Base-by-base conservation (phyloP, 2,329 filamentous ascomycete genomes). In the Cladophialophora immunda region DNA sequence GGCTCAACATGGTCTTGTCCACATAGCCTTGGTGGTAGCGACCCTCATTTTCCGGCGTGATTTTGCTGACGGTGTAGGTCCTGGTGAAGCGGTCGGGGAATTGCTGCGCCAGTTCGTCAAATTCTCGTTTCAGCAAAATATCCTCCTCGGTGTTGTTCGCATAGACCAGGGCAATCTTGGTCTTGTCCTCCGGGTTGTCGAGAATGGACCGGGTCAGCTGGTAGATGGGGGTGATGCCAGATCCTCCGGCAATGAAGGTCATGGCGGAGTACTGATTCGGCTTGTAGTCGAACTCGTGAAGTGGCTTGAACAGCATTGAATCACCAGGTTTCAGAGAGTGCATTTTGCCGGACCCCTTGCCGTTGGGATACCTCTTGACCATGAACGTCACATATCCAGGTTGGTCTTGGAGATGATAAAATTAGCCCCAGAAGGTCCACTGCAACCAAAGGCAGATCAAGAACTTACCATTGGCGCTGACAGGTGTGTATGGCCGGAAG, bases 181-280 rank as follows among this genome's bases (percentile, higher is more conserved):
- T 92, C 66, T 80, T 81, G 71, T 92, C 90, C 0, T 82, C 77
- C 0, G 87, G 83, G 73, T 91, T 86, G 53, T 80, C 76, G n/a
- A 90, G 79, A 64, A 91, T 89, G 1, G 86, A 86, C 57, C 83
- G 85, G 1, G 85, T 81, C 1, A 91, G 83, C 75, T 90, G 88
- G 75, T 87, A 91, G 70, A 90, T 84, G 0, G 90, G 90, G 0
- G 90, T 92, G 70, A 93, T 91, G 19, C 90, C 90, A 0, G 89
- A 89, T 13, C 90, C 90, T 53, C 90, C 90, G 0, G 90, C 90
- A 52, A 92, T 85, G 45, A 92, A 81, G 2, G 86, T 85, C n/a
- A 92, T 77, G 73, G 74, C 73, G 77, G 81, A 75, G 79, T 78
- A 73, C 60, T 77, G 71, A 62, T 81, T 81, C 30, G 85, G 79